Conservation (phyloP, 768 basidiomycete genomes). For the Lentinula edodes region DNA sequence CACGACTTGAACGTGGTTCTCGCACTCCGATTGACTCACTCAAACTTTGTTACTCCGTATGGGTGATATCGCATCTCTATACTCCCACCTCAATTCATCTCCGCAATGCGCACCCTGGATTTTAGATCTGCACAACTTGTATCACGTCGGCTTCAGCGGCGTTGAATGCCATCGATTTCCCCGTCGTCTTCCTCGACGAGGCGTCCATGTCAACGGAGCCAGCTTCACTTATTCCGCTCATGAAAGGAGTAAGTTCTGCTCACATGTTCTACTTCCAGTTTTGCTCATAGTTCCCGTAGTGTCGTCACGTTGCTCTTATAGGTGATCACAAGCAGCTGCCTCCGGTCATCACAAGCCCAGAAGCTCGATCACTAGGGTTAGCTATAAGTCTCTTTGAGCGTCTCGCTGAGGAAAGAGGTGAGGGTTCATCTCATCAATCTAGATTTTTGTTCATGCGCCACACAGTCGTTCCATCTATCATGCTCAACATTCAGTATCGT, state of each 20-base stretch:
- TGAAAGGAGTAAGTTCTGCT: slow-evolving; percentile 78
- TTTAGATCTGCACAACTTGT: slow-evolving; percentile 82
- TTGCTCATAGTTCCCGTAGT: slow-evolving; percentile 36
- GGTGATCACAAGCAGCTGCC: slow-evolving; percentile 98
- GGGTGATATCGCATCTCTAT: not conserved
- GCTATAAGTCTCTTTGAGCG: slow-evolving; percentile 85
- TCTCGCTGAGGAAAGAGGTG: slow-evolving; percentile 77
- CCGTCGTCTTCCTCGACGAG: slow-evolving; percentile 91
- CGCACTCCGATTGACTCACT: not conserved
- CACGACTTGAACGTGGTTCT: not conserved
- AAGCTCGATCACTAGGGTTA: slow-evolving; percentile 70
- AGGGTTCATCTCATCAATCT: slow-evolving; percentile 19
- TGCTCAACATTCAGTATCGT: slow-evolving; percentile 92
- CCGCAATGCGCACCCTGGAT: not conserved
- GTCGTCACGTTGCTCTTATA: slow-evolving; percentile 79
- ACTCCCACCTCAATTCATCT: slow-evolving; percentile 5
- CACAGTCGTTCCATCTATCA: slow-evolving; percentile 78
- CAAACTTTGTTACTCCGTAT: not conserved
- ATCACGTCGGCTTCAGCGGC: slow-evolving; percentile 66
- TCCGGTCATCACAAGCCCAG: slow-evolving; percentile 74
- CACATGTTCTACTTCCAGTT: slow-evolving; percentile 6
- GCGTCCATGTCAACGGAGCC: slow-evolving; percentile 97
- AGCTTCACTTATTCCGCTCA: slow-evolving; percentile 83
- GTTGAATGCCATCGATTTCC: slow-evolving; percentile 77
- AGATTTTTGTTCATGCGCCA: not conserved